Percentiles rank a stretch among this genome's conserved stretches.
phyloP scores from a whole-genome alignment of 2,329 filamentous ascomycete genomes.

The Simplicillium aogashimaense region DNA sequence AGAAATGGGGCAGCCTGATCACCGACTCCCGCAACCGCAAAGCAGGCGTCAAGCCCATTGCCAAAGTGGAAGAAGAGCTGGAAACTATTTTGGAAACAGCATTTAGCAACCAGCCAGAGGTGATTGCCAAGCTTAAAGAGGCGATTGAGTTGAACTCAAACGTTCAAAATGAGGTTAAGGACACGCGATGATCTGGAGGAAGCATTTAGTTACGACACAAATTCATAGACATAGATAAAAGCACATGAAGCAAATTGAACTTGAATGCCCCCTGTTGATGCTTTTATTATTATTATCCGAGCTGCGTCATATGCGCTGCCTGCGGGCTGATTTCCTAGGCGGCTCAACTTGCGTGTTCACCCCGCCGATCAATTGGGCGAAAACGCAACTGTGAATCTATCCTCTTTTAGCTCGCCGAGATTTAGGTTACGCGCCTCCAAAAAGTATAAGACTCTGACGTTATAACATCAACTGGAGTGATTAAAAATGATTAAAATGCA shows the following conservation, averaged over 20 bases:
- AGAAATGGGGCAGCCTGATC: slow-evolving; percentile 44
- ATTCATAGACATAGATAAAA: not conserved
- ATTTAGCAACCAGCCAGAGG: slow-evolving; percentile 50
- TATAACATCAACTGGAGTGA: too few relatives aligned
- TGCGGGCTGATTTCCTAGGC: not conserved
- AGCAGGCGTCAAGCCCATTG: slow-evolving; percentile 37
- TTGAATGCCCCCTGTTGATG: too few relatives aligned
- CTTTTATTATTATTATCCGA: not conserved
- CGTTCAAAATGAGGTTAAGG: slow-evolving; percentile 35
- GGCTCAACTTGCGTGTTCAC: too few relatives aligned
- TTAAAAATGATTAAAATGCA: too few relatives aligned
- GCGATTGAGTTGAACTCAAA: slow-evolving; percentile 48
- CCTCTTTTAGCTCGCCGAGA: too few relatives aligned
- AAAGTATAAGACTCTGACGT: too few relatives aligned
- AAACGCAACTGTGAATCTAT: too few relatives aligned
- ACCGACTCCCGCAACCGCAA: slow-evolving; percentile 38
- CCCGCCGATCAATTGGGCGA: too few relatives aligned
- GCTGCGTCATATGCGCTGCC: not conserved
- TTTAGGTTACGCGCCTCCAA: too few relatives aligned
- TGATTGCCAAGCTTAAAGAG: slow-evolving; percentile 49
- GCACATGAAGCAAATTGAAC: too few relatives aligned
- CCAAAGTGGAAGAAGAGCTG: slow-evolving; percentile 45
- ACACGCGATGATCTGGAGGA: slow-evolving; percentile 10
- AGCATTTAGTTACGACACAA: not conserved
- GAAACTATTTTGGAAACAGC: slow-evolving; percentile 45